A percentile compares a stretch with the other conserved stretches of the same genome.
These are phyloP conservation scores for Xylaria palmicola DNA, from an alignment of 495 filamentous ascomycete genomes.

Conservation along the genomic window DNA sequence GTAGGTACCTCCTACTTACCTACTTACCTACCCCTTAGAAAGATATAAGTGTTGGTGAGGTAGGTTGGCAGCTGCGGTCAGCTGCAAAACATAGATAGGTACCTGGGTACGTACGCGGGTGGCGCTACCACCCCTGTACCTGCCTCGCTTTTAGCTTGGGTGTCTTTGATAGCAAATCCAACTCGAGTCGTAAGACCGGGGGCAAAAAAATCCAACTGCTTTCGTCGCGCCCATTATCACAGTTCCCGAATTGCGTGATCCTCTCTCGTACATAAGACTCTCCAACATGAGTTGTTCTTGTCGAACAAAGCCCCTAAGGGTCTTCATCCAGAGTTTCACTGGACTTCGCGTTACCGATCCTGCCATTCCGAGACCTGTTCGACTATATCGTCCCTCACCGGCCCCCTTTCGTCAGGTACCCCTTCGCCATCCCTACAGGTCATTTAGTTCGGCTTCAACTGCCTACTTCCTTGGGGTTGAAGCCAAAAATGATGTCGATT, in stretches of 20 bases:
- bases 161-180: no score
- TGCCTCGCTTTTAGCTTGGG: background rate
- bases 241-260: background rate
- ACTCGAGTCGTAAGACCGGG: background rate
- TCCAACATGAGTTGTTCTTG: slow-evolving; percentile 49
- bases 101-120: no score
- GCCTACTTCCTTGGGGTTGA: background rate
- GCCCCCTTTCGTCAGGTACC: background rate
- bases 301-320: slow-evolving; percentile 41
- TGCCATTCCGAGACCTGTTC: slow-evolving; percentile 6
- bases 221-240: background rate
- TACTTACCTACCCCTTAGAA: no score
- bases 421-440: background rate
- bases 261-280: background rate
- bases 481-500: background rate
- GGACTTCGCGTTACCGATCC: slow-evolving; percentile 37
- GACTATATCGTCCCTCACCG: background rate
- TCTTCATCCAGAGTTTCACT: slow-evolving; percentile 51
- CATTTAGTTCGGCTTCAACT: slow-evolving; percentile 9
- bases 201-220: background rate
- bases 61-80: no score
- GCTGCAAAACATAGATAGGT: no score
- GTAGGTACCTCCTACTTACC: no score
- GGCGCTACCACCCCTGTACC: no score
- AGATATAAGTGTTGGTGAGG: no score